These are phyloP conservation scores for Phytophthora boehmeriae DNA, from an alignment of 352 stramenopile species.

Conservation along the genomic window DNA sequence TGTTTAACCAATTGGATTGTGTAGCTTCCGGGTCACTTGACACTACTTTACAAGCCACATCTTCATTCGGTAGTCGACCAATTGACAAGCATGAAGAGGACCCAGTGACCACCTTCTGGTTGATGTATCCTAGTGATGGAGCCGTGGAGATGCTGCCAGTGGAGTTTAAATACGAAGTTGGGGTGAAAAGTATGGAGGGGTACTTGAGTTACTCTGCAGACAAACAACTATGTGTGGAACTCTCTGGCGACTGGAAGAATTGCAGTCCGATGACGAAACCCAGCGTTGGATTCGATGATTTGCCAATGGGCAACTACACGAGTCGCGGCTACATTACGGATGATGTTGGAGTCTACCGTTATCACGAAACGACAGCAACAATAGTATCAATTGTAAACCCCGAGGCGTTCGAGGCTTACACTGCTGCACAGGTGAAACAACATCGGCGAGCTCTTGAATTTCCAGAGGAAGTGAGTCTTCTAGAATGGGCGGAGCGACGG, in stretches of 20 bases:
- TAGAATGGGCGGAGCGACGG: conserved; percentile 13
- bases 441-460: neutral
- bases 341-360: neutral
- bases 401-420: conserved; percentile 2
- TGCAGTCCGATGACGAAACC: conserved; percentile 13
- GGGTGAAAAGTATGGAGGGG: conserved; percentile 5
- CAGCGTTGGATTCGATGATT: conserved; percentile 8
- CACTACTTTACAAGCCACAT: no score
- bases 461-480: conserved; percentile 3
- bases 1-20: no score
- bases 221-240: conserved; percentile 24
- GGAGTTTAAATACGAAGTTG: conserved; percentile 14
- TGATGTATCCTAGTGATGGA: conserved; percentile 18
- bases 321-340: conserved; percentile 14
- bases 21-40: no score
- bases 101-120: conserved; percentile 12
- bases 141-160: conserved; percentile 10
- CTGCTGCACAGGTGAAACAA: conserved; percentile 1
- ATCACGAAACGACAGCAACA: conserved; percentile 9
- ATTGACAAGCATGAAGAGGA: conserved; percentile 6
- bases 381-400: conserved; percentile 15
- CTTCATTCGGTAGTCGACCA: neutral
- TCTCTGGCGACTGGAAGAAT: conserved; percentile 3
- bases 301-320: conserved; percentile 19
- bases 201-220: conserved; percentile 13